Evolutionary conservation across 495 filamentous ascomycete genomes (phyloP).

Genomic region (Cudoniella acicularis): DNA sequence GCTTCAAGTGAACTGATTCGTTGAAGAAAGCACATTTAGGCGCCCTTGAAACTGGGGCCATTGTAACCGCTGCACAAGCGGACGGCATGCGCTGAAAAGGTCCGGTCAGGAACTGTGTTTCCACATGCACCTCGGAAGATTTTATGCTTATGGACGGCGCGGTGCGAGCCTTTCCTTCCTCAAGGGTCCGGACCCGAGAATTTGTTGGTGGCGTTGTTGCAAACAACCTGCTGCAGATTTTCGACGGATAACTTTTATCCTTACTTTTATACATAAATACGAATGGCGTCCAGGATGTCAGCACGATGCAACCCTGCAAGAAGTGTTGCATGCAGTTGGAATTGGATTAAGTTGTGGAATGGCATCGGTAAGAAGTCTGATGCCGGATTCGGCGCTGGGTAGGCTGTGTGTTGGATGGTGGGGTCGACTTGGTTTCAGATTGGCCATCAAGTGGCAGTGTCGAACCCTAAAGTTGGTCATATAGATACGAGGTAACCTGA

Average conservation of each 20-base stretch:
- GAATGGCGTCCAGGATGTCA: background rate
- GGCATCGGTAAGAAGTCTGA: background rate
- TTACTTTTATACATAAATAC: background rate
- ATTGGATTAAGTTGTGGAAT: background rate
- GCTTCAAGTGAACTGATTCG: background rate
- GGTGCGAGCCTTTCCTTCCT: background rate
- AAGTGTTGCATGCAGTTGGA: background rate
- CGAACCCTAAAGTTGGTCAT: background rate
- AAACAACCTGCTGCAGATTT: background rate
- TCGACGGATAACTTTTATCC: background rate
- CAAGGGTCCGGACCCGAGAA: background rate
- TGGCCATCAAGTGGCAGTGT: background rate
- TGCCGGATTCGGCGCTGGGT: background rate
- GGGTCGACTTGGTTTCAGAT: background rate
- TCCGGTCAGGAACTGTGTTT: background rate
- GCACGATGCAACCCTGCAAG: background rate
- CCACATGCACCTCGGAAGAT: background rate
- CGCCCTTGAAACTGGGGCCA: background rate
- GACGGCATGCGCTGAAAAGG: background rate
- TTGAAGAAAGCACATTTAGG: background rate
- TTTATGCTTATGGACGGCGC: slow-evolving; percentile 1
- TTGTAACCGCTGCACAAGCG: background rate
- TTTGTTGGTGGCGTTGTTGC: background rate
- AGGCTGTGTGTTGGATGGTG: background rate
- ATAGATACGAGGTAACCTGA: background rate